Conservation (phyloP, 805 yeast species). For the Tetrapisispora nanseiensis region DNA sequence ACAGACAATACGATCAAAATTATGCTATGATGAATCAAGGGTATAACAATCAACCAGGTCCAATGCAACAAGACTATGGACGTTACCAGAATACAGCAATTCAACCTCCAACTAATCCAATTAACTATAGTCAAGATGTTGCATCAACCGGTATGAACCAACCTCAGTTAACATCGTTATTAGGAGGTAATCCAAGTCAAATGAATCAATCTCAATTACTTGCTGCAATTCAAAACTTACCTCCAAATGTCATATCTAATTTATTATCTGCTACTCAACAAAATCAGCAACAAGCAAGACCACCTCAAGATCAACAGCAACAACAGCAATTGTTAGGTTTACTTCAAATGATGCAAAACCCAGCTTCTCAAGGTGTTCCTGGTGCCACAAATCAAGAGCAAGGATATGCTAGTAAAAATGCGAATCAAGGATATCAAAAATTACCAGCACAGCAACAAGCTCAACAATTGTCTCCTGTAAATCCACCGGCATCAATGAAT, state of each 20-base stretch:
- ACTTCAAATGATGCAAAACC: constrained; percentile 27
- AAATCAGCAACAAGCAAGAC: constrained; percentile 22
- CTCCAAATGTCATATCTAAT: constrained; percentile 28
- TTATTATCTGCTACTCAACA: constrained; percentile 28
- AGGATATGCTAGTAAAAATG: constrained; percentile 3
- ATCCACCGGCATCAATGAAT: constrained; percentile 8
- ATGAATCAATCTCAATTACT: constrained; percentile 27
- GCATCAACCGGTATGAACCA: constrained; percentile 11
- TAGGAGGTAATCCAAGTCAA: constrained; percentile 16
- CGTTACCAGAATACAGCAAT: constrained; percentile 14
- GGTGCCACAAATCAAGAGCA: constrained; percentile 17
- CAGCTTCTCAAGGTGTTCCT: constrained; percentile 1
- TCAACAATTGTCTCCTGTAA: constrained; percentile 1
- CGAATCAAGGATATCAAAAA: constrained; percentile 1
- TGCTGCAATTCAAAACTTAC: constrained; percentile 28
- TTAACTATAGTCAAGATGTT: constrained; percentile 7
- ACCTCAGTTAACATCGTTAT: constrained; percentile 20
- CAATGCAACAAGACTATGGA: constrained; percentile 18
- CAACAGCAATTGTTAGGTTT: constrained; percentile 24
- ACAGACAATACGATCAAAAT: constrained; percentile 11
- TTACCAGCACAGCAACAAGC: constrained; percentile 7
- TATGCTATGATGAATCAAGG: constrained; percentile 13
- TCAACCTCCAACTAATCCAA: constrained; percentile 15
- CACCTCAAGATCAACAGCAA: constrained; percentile 16
- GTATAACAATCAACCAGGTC: constrained; percentile 12